phyloP scores from a whole-genome alignment of 2,329 filamentous ascomycete species.

The Coniochaeta hoffmannii region DNA sequence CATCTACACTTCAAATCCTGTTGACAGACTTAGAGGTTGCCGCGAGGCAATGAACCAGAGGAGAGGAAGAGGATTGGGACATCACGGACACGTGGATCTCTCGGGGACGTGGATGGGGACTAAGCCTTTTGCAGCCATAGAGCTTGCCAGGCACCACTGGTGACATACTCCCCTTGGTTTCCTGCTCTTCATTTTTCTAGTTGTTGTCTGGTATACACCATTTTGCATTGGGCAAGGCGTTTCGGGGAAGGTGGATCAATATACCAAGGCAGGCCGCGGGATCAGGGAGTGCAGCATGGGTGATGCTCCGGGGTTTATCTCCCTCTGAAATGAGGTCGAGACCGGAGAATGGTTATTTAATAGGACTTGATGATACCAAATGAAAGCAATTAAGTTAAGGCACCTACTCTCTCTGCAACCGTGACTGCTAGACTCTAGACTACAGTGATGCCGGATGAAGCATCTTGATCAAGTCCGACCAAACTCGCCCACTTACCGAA shows the following conservation, averaged over 20 bases:
- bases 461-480: too few relatives aligned
- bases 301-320: background rate
- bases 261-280: background rate
- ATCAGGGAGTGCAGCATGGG: background rate
- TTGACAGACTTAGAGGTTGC: constrained; percentile 12
- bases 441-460: too few relatives aligned
- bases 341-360: background rate
- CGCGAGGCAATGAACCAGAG: constrained; percentile 12
- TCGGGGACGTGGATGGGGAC: constrained; percentile 1
- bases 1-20: constrained; percentile 8
- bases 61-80: constrained; percentile 3
- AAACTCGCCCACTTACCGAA: too few relatives aligned
- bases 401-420: background rate
- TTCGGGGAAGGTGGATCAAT: background rate
- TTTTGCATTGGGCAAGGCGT: constrained; percentile 4
- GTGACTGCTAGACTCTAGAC: background rate
- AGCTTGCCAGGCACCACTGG: background rate
- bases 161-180: background rate
- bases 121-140: constrained; percentile 1
- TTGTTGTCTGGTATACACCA: constrained; percentile 1
- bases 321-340: background rate
- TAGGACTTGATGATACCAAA: background rate
- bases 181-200: background rate
- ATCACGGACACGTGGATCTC: constrained; percentile 3
- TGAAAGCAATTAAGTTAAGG: background rate